Evolutionary conservation across 164 flowering plant genomes (phyloP), one percentile per base, ranked within the genome.

Genomic region (Amborella trichopoda): DNA sequence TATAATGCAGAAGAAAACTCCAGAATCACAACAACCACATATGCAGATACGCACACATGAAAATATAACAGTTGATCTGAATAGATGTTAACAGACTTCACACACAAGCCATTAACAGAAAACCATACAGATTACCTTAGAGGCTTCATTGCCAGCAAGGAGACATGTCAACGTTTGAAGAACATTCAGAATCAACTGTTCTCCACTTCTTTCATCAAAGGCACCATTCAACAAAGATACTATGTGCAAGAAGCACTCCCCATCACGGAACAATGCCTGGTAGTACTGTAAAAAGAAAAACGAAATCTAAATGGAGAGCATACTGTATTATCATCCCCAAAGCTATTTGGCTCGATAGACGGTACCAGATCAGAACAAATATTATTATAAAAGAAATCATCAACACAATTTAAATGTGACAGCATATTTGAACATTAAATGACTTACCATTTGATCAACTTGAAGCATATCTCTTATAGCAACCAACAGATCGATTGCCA

Each of bases 161-260:
- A 93, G 66, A 67, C 65, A 73, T 2, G 82, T 88, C 49, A 93
- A 72, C 30, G 95, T 93, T 50, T 76, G 73, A 21, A 93, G 82
- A 48, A 93, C 99, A 69, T 74, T 76, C 54, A 88, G 58, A 49
- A 78, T 84, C 68, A 93, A 64, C 51, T 63, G 70, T 52, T 88
- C 95, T 37, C 88, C 94, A 70, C 67, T 73, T 42, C 43, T 64
- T 51, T 70, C 74, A 46, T 77, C 91, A 60, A 74, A 76, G 49
- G 69, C 76, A 44, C 91, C 88, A 73, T 93, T 88, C 49, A 93
- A 58, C 50, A 93, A 75, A 56, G 99, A 93, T 23, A 93, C 86
- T 48, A 93, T 77, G 66, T 93, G 99, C 68, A 93, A 39, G 78
- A 93, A 88, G 67, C 99, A 93, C 49, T 85, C 99, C 22, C 89